Percentiles rank a stretch among this genome's conserved stretches.
Conservation (phyloP, 768 basidiomycete species). For the Lactifluus hygrophoroides region DNA sequence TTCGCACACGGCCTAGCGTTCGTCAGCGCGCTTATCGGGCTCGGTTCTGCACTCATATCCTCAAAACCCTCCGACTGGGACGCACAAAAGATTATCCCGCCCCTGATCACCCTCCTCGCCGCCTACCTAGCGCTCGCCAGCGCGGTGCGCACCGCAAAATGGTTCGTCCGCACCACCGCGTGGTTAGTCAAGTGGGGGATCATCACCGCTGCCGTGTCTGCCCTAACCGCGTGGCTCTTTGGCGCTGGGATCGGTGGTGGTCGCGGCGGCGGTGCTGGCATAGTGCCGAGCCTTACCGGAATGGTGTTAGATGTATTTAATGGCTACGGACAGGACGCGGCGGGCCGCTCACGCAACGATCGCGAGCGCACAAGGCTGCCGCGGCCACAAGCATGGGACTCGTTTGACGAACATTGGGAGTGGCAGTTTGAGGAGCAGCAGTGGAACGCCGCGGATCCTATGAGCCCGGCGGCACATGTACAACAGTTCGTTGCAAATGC, state of each 20-base stretch:
- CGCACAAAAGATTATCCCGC: constrained; percentile 58
- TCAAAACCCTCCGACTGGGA: constrained; percentile 56
- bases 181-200: constrained; percentile 75
- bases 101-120: constrained; percentile 59
- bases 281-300: constrained; percentile 34
- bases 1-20: constrained; percentile 47
- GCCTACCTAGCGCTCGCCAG: constrained; percentile 73
- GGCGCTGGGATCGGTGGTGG: constrained; percentile 26
- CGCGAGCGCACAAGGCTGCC: constrained; percentile 22
- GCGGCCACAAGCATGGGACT: constrained; percentile 53
- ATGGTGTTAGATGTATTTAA: constrained; percentile 30
- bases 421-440: constrained; percentile 42
- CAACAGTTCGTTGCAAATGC: constrained; percentile 42
- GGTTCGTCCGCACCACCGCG: constrained; percentile 56
- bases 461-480: constrained; percentile 29
- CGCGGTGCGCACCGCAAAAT: constrained; percentile 70
- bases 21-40: constrained; percentile 38
- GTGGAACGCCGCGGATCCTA: constrained; percentile 22
- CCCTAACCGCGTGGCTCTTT: constrained; percentile 46
- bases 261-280: constrained; percentile 24
- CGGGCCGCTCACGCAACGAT: constrained; percentile 7
- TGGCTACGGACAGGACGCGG: background rate
- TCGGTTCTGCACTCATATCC: constrained; percentile 40
- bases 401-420: constrained; percentile 50
- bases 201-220: constrained; percentile 47